Conservation (phyloP, 2,329 filamentous ascomycete species). For the Colletotrichum sp. region DNA sequence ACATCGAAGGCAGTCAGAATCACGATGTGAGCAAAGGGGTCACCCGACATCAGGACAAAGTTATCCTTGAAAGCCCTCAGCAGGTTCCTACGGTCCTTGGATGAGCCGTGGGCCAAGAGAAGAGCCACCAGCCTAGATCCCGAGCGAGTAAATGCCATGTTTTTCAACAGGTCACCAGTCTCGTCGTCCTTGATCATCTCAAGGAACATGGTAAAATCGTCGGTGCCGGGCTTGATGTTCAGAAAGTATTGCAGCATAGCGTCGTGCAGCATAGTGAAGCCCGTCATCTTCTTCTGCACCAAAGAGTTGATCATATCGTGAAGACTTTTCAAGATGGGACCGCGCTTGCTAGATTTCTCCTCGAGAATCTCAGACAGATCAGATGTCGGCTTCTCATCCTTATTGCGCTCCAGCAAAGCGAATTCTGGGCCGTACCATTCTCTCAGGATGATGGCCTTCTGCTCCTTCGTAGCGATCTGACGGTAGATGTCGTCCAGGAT, state of each 20-base stretch:
- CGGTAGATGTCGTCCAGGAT: conserved; percentile 97
- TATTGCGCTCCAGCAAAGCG: conserved; percentile 71
- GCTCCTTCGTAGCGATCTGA: conserved; percentile 81
- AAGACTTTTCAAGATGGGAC: conserved; percentile 84
- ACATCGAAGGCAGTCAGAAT: conserved; percentile 88
- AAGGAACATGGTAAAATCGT: conserved; percentile 85
- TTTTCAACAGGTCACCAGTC: conserved; percentile 88
- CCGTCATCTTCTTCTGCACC: conserved; percentile 94
- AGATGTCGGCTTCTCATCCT: conserved; percentile 58
- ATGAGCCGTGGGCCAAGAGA: conserved; percentile 80
- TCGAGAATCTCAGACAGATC: conserved; percentile 80
- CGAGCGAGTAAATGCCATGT: conserved; percentile 92
- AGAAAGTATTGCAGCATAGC: conserved; percentile 97
- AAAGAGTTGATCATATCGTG: conserved; percentile 88
- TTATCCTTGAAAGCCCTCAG: conserved; percentile 91
- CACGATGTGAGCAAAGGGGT: conserved; percentile 78
- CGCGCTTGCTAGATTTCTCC: conserved; percentile 82
- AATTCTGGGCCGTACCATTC: conserved; percentile 99
- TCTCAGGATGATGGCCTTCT: conserved; percentile 83
- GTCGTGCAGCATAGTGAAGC: conserved; percentile 97
- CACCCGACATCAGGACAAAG: conserved; percentile 82
- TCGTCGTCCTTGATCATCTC: conserved; percentile 93
- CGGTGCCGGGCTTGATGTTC: conserved; percentile 75
- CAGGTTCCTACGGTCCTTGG: conserved; percentile 92
- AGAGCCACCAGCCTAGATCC: conserved; percentile 84